Conservation (phyloP, 768 basidiomycete genomes). For the Mrakia hoshinonis region DNA sequence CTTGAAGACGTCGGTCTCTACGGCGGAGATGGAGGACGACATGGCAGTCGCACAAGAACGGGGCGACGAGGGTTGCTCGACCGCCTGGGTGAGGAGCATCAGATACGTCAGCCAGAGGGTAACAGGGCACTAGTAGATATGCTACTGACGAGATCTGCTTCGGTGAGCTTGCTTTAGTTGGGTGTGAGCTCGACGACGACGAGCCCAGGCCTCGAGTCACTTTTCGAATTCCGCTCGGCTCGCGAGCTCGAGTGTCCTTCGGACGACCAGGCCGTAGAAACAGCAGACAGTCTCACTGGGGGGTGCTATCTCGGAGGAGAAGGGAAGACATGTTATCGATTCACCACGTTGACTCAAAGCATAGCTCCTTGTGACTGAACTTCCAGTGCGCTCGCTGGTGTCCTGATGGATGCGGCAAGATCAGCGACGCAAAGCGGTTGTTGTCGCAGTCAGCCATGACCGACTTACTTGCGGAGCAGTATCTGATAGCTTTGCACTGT, state of each 20-base stretch:
- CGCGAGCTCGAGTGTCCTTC: too few species aligned
- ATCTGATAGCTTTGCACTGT: not conserved
- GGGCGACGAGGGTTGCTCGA: not conserved
- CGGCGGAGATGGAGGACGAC: constrained; percentile 17
- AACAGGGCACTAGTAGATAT: too few species aligned
- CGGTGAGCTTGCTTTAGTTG: too few species aligned
- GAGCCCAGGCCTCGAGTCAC: too few species aligned
- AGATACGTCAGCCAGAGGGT: too few species aligned
- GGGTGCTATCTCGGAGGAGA: too few species aligned
- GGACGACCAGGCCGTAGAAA: too few species aligned
- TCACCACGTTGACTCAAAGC: not conserved
- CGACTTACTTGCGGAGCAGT: not conserved
- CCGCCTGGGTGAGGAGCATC: not conserved
- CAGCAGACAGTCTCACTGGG: too few species aligned
- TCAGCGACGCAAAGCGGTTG: not conserved
- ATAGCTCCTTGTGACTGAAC: not conserved
- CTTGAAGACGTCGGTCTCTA: constrained; percentile 19
- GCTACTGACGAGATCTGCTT: too few species aligned
- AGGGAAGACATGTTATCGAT: not conserved
- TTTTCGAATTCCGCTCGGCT: too few species aligned
- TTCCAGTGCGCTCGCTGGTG: not conserved
- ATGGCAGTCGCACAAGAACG: not conserved
- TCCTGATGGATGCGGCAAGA: not conserved
- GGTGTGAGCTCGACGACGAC: too few species aligned
- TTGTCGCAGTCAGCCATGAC: not conserved